phyloP scores from a whole-genome alignment of 352 stramenopile genomes.

The Phytophthora agathidicida region DNA sequence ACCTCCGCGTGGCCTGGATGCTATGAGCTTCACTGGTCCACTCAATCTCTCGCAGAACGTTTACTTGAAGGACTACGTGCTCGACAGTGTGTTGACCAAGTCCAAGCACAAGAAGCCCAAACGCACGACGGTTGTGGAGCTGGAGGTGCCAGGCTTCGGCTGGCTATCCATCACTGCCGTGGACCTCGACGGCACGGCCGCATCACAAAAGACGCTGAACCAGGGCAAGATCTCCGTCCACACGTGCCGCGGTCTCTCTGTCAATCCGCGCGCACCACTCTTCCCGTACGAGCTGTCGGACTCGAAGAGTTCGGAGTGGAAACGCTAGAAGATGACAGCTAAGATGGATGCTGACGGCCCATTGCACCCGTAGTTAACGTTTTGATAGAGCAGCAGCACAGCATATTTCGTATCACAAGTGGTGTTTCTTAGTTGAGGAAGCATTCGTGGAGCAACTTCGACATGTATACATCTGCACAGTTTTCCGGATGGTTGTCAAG shows the following conservation, averaged over 20 bases:
- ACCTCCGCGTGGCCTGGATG: conserved; percentile 75
- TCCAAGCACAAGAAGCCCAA: conserved; percentile 85
- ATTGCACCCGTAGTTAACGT: neutral
- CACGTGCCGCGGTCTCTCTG: conserved; percentile 65
- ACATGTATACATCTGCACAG: neutral
- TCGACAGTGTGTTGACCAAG: conserved; percentile 64
- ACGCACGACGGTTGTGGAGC: conserved; percentile 77
- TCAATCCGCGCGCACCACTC: conserved; percentile 62
- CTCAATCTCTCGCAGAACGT: conserved; percentile 61
- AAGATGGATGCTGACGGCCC: neutral
- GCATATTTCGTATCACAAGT: conserved; percentile 15
- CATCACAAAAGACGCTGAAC: conserved; percentile 67
- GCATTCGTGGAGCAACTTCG: neutral
- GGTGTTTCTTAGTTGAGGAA: conserved; percentile 1
- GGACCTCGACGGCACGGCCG: conserved; percentile 75
- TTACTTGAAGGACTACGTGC: conserved; percentile 73
- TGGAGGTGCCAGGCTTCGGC: conserved; percentile 81
- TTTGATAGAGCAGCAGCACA: conserved; percentile 26
- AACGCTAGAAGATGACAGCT: conserved; percentile 45
- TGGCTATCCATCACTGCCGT: conserved; percentile 83
- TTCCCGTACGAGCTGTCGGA: conserved; percentile 85
- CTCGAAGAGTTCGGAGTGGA: conserved; percentile 80
- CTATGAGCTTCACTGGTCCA: conserved; percentile 76
- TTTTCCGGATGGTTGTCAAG: neutral
- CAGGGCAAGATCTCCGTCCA: conserved; percentile 67